Conservation (phyloP, 306 rosid genomes). For the Fragaria iinumae region DNA sequence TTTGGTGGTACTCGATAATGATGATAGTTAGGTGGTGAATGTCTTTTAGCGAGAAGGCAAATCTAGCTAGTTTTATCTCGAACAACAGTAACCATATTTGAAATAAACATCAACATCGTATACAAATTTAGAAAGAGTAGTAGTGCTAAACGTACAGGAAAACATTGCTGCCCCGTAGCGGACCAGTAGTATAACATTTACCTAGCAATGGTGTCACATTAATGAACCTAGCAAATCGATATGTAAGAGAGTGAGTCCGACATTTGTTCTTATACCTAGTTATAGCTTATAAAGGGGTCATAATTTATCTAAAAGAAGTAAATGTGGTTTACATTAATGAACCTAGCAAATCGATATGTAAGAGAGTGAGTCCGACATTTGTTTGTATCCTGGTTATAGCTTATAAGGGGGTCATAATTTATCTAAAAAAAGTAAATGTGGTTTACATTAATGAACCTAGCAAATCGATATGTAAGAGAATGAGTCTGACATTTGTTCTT, state of each 20-base stretch:
- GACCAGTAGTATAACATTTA: not conserved
- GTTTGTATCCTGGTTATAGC: not conserved
- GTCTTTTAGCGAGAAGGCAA: not conserved
- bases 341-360: too few species aligned
- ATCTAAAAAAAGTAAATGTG: not conserved
- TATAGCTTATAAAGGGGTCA: not conserved
- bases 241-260: not conserved
- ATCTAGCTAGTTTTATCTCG: not conserved
- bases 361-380: not conserved
- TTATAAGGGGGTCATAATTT: not conserved
- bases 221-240: not conserved
- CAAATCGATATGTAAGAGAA: not conserved
- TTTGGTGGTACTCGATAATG: not conserved
- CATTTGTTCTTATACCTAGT: not conserved
- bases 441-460: too few species aligned
- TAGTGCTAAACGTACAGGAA: not conserved
- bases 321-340: too few species aligned
- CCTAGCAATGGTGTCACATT: not conserved
- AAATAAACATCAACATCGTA: not conserved
- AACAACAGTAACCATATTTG: not conserved
- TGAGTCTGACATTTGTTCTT: not conserved
- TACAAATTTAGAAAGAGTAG: not conserved
- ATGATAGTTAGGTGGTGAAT: not conserved
- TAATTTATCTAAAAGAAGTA: not conserved
- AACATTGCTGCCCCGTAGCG: not conserved